Evolutionary conservation across 805 yeast genomes (phyloP).

Genomic region (Suhomyces prunicola): DNA sequence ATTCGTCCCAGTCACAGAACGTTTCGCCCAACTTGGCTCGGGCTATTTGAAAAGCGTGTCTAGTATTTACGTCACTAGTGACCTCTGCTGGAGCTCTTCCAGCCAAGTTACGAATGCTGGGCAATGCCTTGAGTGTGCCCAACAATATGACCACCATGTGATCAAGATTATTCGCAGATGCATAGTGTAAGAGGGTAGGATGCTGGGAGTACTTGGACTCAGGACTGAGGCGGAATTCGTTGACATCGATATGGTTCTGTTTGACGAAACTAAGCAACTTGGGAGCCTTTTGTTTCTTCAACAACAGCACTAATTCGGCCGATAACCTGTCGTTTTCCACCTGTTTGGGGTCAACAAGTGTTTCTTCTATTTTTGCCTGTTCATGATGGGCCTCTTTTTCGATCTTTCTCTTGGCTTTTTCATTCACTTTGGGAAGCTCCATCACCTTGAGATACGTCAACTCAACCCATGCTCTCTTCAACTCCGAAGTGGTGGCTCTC

Average conservation of each 20-base stretch:
- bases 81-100: slow-evolving; percentile 73
- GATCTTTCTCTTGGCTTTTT: slow-evolving; percentile 18
- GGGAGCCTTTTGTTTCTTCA: slow-evolving; percentile 78
- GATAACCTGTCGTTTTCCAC: slow-evolving; percentile 48
- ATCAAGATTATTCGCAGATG: slow-evolving; percentile 61
- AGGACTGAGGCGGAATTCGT: slow-evolving; percentile 55
- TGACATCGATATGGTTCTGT: slow-evolving; percentile 51
- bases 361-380: background rate
- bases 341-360: slow-evolving; percentile 25
- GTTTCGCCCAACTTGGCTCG: slow-evolving; percentile 67
- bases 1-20: slow-evolving; percentile 63
- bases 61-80: slow-evolving; percentile 44
- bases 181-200: slow-evolving; percentile 79
- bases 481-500: slow-evolving; percentile 78
- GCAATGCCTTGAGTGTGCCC: slow-evolving; percentile 66
- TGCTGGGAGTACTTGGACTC: slow-evolving; percentile 44
- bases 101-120: slow-evolving; percentile 48
- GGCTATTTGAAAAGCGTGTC: slow-evolving; percentile 62
- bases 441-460: slow-evolving; percentile 57
- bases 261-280: slow-evolving; percentile 60
- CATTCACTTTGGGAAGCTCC: slow-evolving; percentile 50
- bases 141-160: slow-evolving; percentile 67
- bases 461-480: slow-evolving; percentile 81
- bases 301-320: slow-evolving; percentile 50
- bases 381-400: slow-evolving; percentile 3